Percentiles rank a stretch among this genome's conserved stretches.
Evolutionary conservation across 805 yeast species (phyloP).

Genomic region (Ogataea methylovora): DNA sequence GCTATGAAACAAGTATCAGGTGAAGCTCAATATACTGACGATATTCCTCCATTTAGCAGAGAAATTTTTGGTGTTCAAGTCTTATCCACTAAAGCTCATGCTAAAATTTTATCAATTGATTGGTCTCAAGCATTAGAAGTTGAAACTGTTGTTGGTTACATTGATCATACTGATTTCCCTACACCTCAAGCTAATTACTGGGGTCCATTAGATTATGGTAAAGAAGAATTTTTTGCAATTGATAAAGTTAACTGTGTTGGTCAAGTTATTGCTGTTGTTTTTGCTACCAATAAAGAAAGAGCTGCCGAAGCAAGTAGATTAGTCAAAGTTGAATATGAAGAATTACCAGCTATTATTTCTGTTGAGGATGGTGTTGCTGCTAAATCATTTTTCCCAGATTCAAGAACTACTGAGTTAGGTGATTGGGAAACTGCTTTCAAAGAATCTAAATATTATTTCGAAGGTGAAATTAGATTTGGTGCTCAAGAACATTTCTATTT

Average conservation of each 20-base stretch:
- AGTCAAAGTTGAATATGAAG: constrained; percentile 36
- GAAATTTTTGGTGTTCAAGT: constrained; percentile 38
- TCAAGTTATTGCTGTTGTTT: constrained; percentile 35
- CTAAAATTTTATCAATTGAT: constrained; percentile 32
- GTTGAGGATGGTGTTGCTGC: constrained; percentile 36
- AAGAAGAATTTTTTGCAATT: constrained; percentile 36
- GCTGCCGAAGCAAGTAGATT: constrained; percentile 35
- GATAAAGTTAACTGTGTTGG: constrained; percentile 33
- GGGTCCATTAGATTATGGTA: constrained; percentile 35
- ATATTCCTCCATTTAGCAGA: constrained; percentile 32
- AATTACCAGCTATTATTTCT: constrained; percentile 29
- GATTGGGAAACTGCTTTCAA: constrained; percentile 32
- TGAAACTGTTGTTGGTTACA: constrained; percentile 32
- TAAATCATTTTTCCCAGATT: constrained; percentile 30
- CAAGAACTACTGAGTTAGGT: constrained; percentile 28
- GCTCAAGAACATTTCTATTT: constrained; percentile 44
- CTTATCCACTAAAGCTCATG: constrained; percentile 33
- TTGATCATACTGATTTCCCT: constrained; percentile 33
- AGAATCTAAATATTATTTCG: constrained; percentile 23
- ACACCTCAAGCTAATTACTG: constrained; percentile 29
- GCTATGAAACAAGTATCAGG: constrained; percentile 41
- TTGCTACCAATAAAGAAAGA: constrained; percentile 30
- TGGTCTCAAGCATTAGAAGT: constrained; percentile 28
- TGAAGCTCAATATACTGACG: constrained; percentile 38
- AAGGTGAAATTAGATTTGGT: constrained; percentile 32